Evolutionary conservation across 2,329 filamentous ascomycete genomes (phyloP).

Genomic region (Leptodontidium sp.): DNA sequence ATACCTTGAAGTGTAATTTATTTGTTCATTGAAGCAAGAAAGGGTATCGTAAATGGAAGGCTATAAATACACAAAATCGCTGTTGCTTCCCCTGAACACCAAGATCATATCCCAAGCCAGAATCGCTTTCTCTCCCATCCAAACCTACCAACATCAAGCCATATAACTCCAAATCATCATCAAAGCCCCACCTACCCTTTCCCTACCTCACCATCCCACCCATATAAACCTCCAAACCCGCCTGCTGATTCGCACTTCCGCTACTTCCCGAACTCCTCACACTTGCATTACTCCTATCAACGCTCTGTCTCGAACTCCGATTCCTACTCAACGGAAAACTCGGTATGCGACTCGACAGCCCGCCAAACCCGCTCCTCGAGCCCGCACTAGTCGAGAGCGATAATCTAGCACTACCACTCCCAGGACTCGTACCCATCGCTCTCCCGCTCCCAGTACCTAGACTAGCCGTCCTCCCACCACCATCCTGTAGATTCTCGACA

Average conservation of each 20-base stretch:
- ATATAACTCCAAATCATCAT: not conserved
- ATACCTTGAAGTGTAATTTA: too few species aligned
- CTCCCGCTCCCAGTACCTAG: not conserved
- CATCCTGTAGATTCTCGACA: slow-evolving; percentile 35
- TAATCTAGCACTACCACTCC: slow-evolving; percentile 1
- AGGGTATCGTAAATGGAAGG: slow-evolving; percentile 15
- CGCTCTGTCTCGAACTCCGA: slow-evolving; percentile 6
- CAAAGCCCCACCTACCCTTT: not conserved
- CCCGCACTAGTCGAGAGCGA: slow-evolving; percentile 13
- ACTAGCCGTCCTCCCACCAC: not conserved
- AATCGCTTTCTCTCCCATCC: too few species aligned
- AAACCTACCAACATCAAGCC: too few species aligned
- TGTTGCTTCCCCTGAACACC: not conserved
- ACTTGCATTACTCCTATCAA: slow-evolving; percentile 10
- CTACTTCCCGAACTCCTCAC: slow-evolving; percentile 13
- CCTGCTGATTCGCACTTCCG: not conserved
- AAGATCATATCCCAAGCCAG: not conserved
- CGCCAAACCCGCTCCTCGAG: slow-evolving; percentile 14
- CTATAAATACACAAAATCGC: slow-evolving; percentile 2
- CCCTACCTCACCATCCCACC: not conserved
- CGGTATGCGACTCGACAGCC: slow-evolving; percentile 10
- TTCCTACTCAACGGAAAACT: slow-evolving; percentile 17
- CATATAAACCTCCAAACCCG: slow-evolving; percentile 9
- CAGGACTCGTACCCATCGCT: not conserved
- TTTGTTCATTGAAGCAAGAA: too few species aligned